phyloP scores from a whole-genome alignment of 2,329 filamentous ascomycete genomes.

The Falciphora oryzae region DNA sequence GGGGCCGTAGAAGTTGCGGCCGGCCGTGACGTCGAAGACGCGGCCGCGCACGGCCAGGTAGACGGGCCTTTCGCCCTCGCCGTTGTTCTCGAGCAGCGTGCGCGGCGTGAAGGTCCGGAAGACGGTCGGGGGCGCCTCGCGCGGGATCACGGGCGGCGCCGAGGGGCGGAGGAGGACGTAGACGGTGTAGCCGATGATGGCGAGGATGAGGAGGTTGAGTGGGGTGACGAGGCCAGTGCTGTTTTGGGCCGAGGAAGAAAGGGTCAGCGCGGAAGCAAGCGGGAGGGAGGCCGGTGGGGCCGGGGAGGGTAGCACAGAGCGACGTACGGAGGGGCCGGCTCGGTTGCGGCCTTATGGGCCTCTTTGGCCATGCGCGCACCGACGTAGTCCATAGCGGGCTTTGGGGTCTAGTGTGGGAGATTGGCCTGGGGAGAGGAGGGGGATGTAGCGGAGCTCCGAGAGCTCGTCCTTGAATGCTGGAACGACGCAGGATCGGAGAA shows the following conservation, averaged over 20 bases:
- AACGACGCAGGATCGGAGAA: neutral
- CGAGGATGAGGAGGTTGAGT: slow-evolving; percentile 56
- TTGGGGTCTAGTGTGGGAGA: slow-evolving; percentile 27
- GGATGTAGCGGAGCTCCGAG: neutral
- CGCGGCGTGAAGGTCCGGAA: slow-evolving; percentile 68
- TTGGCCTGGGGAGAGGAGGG: neutral
- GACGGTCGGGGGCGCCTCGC: slow-evolving; percentile 51
- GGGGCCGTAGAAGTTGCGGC: slow-evolving; percentile 92
- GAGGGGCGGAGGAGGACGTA: slow-evolving; percentile 50
- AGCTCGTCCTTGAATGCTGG: neutral
- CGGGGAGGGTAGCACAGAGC: neutral
- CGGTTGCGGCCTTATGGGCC: slow-evolving; percentile 35
- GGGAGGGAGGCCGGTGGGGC: neutral
- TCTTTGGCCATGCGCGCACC: slow-evolving; percentile 50
- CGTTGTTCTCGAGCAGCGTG: slow-evolving; percentile 82
- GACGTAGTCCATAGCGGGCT: slow-evolving; percentile 49
- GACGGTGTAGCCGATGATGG: slow-evolving; percentile 50
- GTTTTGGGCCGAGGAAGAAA: slow-evolving; percentile 1
- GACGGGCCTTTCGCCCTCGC: slow-evolving; percentile 65
- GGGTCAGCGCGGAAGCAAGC: neutral
- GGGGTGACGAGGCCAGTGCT: slow-evolving; percentile 49
- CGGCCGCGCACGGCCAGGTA: slow-evolving; percentile 87
- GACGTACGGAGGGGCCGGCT: slow-evolving; percentile 23
- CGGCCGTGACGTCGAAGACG: slow-evolving; percentile 83
- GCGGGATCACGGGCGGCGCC: slow-evolving; percentile 40